Percentiles rank a stretch among this genome's conserved stretches.
phyloP scores from a whole-genome alignment of 352 stramenopile genomes.

The Phytophthora podocarpi region DNA sequence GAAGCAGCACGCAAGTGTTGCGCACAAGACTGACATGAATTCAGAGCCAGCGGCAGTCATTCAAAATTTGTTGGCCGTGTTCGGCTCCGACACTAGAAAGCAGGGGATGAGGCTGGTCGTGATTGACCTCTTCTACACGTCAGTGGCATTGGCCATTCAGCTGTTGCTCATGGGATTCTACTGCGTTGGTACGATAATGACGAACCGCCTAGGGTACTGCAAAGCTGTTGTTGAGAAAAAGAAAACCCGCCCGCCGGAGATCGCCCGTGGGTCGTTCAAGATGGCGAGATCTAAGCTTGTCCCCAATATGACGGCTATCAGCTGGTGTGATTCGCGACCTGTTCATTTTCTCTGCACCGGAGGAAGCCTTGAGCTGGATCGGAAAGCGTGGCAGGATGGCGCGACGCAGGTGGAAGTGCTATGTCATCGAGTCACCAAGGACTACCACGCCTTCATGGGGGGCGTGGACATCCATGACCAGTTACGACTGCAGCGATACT shows the following conservation, averaged over 20 bases:
- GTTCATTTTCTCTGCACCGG: conserved; percentile 17
- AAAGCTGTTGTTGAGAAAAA: conserved; percentile 23
- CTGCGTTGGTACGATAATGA: too few species aligned
- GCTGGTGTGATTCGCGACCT: conserved; percentile 8
- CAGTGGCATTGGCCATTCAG: conserved; percentile 9
- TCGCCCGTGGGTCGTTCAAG: background rate
- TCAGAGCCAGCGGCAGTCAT: background rate
- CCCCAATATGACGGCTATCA: conserved; percentile 7
- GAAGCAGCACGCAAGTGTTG: background rate
- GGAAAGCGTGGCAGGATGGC: background rate
- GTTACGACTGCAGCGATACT: conserved; percentile 21
- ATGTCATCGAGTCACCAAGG: conserved; percentile 3
- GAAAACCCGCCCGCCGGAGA: conserved; percentile 1
- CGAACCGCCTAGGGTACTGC: too few species aligned
- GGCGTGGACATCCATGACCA: conserved; percentile 5
- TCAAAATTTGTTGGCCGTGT: too few species aligned
- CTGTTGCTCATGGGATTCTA: too few species aligned
- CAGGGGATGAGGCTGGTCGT: conserved; percentile 16
- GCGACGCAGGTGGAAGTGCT: background rate
- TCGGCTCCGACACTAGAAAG: too few species aligned
- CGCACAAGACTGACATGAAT: too few species aligned
- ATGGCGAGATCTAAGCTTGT: background rate
- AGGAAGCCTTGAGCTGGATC: conserved; percentile 3
- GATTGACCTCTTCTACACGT: conserved; percentile 23
- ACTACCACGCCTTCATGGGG: conserved; percentile 25